Conservation (phyloP, 148 eudicot species). For the Rhododendron mucronatum region DNA sequence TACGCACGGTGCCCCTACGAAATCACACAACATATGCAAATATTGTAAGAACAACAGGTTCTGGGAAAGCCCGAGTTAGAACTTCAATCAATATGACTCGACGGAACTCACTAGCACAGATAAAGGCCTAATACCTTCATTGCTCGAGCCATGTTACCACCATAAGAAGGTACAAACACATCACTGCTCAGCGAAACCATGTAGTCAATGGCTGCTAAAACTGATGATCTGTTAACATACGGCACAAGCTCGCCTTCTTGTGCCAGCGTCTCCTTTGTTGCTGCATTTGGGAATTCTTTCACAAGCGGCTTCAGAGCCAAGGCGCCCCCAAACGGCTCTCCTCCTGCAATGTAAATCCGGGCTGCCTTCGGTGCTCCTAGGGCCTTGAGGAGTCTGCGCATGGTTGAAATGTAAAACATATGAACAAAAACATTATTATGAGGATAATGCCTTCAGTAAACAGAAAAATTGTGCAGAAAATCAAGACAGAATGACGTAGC, state of each 20-base stretch:
- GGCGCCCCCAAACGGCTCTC: conserved; percentile 66
- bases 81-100: neutral
- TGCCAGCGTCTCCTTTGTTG: conserved; percentile 48
- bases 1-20: conserved; percentile 76
- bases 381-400: conserved; percentile 50
- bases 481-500: neutral
- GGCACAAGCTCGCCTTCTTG: conserved; percentile 48
- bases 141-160: conserved; percentile 75
- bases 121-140: conserved; percentile 45
- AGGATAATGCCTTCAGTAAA: neutral
- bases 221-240: conserved; percentile 44
- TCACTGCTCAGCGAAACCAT: conserved; percentile 68
- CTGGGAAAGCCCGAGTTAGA: too few species aligned
- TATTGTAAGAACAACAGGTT: neutral
- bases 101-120: neutral
- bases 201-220: conserved; percentile 72
- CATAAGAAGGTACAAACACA: conserved; percentile 74
- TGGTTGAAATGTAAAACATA: neutral
- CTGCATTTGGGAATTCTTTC: conserved; percentile 46
- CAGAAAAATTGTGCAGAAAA: neutral
- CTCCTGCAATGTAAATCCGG: conserved; percentile 61
- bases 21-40: neutral
- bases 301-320: conserved; percentile 42
- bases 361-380: conserved; percentile 60
- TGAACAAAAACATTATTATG: too few species aligned